phyloP scores from a whole-genome alignment of 805 yeast genomes.

The Candida lessepsii region DNA sequence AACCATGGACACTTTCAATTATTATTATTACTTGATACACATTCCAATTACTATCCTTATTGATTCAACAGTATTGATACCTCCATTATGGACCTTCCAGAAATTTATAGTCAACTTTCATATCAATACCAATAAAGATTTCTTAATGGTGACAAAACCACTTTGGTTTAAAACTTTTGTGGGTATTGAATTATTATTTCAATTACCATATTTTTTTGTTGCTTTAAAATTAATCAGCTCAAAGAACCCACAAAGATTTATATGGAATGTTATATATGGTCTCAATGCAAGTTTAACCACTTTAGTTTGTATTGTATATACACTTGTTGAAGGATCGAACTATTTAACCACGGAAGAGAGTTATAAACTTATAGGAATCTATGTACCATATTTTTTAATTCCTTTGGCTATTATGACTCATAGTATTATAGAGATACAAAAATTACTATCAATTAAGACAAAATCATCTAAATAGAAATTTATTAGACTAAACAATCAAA shows the following conservation, averaged over 20 bases:
- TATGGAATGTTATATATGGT: slow-evolving; percentile 51
- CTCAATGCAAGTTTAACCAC: slow-evolving; percentile 84
- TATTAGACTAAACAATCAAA: not conserved
- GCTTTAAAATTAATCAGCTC: slow-evolving; percentile 9
- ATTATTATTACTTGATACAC: slow-evolving; percentile 58
- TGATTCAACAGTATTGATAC: slow-evolving; percentile 72
- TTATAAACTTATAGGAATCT: slow-evolving; percentile 48
- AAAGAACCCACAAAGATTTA: slow-evolving; percentile 11
- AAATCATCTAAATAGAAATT: no score
- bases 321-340: slow-evolving; percentile 34
- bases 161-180: slow-evolving; percentile 76
- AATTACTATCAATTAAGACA: not conserved
- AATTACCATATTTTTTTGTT: slow-evolving; percentile 67
- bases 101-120: slow-evolving; percentile 55
- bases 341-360: slow-evolving; percentile 41
- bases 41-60: slow-evolving; percentile 72
- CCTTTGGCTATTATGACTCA: slow-evolving; percentile 60
- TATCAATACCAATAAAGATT: slow-evolving; percentile 64
- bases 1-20: slow-evolving; percentile 43
- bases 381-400: slow-evolving; percentile 69
- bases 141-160: slow-evolving; percentile 58
- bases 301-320: slow-evolving; percentile 61
- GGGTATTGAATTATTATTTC: slow-evolving; percentile 67
- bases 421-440: slow-evolving; percentile 4
- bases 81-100: slow-evolving; percentile 54